Conservation (phyloP, 2,329 filamentous ascomycete genomes). For the Diaporthe vaccinii region DNA sequence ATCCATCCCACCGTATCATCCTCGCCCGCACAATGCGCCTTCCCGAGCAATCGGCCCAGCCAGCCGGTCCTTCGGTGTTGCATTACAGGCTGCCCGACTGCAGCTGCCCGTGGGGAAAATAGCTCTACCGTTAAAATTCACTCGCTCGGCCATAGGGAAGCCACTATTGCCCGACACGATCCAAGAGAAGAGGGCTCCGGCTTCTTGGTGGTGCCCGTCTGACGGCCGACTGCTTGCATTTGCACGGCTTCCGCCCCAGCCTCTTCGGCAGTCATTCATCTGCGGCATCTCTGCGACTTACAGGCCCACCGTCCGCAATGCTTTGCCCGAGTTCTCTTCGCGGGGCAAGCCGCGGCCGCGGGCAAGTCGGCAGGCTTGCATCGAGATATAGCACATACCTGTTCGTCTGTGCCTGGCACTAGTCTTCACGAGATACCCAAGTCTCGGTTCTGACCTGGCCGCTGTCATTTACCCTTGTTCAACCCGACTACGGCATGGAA, state of each 20-base stretch:
- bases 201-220: background rate
- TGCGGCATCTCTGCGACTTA: background rate
- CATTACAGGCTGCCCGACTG: background rate
- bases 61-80: background rate
- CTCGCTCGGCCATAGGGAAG: background rate
- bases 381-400: background rate
- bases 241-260: background rate
- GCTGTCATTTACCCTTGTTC: background rate
- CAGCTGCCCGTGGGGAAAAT: slow-evolving; percentile 1
- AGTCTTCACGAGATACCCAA: background rate
- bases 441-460: background rate
- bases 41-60: slow-evolving; percentile 22
- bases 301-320: background rate
- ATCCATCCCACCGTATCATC: background rate
- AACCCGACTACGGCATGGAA: background rate
- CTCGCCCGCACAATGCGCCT: slow-evolving; percentile 18
- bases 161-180: background rate
- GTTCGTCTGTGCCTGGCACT: background rate
- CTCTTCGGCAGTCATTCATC: background rate
- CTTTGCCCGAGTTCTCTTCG: background rate
- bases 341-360: background rate
- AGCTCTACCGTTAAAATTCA: background rate
- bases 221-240: background rate
- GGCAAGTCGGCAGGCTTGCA: background rate
- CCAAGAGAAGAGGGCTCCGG: background rate